Evolutionary conservation across 345 rosid genomes (phyloP), one percentile per base, ranked within the genome.

Genomic region (Viola odorata): DNA sequence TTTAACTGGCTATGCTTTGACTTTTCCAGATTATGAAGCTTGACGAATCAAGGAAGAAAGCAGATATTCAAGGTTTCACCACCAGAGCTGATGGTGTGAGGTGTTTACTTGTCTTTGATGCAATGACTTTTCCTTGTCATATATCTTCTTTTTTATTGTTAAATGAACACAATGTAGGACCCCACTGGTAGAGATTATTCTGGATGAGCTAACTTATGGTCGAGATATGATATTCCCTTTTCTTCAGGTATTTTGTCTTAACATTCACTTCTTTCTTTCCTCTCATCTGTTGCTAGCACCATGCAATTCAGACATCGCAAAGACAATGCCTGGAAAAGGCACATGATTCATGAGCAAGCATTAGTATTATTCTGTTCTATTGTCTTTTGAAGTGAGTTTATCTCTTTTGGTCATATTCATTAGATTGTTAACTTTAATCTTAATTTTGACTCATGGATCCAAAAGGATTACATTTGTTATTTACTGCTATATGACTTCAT

Each of bases 21-120:
- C 42, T 49, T 60, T 52, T 53, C 51, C 69, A 92, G 99, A 86
- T 88, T 61, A 82, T 88, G 85, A 85, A 88, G 67, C 89, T 94
- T 68, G 97, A 94, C 69, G 45, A 45, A 23, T 83, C 84, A 56
- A 90, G 78, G 81, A 81, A 77, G 83, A 75, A 72, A 69, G 99
- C 92, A 45, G 83, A 83, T 61, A 40, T 41, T 12, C 70, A 81
- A 80, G 83, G 89, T 57, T 72, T 37, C 59, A 83, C 84, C 37
- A 73, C 75, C 14, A 82, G 95, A 80, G 85, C 84, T 68, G 96
- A 94, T 42, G 88, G 89, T 64, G 75, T 77, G 51, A 90, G 97
- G 99, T 92, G 71, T 48, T 38, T 55, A 45, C 36, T 50, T 62
- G 61, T 23, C 62, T 67, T n/a, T 47, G 52, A 47, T 57, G 11